Percentiles rank a stretch among this genome's conserved stretches.
These are phyloP conservation scores for Jatropha podagrica DNA, from an alignment of 441 rosid species.

Conservation along the genomic window DNA sequence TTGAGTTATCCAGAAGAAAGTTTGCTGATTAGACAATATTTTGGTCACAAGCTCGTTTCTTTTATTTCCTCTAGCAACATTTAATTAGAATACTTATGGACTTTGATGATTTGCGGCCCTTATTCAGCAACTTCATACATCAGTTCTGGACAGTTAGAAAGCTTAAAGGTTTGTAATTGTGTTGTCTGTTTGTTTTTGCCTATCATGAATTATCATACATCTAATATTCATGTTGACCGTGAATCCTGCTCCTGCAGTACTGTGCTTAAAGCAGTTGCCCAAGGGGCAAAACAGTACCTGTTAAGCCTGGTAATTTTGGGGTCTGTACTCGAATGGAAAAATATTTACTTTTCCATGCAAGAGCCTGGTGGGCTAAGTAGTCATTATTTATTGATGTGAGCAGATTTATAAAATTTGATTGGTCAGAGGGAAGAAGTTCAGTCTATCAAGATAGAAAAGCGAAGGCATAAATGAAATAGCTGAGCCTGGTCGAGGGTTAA, in stretches of 20 bases:
- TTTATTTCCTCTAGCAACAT: not conserved
- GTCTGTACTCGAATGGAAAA: not conserved
- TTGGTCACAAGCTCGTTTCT: not conserved
- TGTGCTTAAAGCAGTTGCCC: not conserved
- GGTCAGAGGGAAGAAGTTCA: not conserved
- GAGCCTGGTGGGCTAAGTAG: no score
- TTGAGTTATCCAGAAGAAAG: not conserved
- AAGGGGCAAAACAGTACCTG: not conserved
- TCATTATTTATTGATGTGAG: not conserved
- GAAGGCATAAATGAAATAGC: not conserved
- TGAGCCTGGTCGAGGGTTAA: not conserved
- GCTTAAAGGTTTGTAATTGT: not conserved
- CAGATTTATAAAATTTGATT: not conserved
- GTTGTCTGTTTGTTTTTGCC: not conserved
- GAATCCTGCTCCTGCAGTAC: not conserved
- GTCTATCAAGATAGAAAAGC: not conserved
- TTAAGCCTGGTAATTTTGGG: not conserved
- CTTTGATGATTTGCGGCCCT: not conserved
- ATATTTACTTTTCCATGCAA: not conserved
- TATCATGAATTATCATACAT: not conserved
- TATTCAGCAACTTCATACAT: not conserved
- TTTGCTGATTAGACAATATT: not conserved
- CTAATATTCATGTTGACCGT: not conserved
- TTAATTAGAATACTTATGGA: not conserved
- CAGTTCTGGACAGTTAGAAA: not conserved